Conservation (phyloP, 495 filamentous ascomycete species). For the Neurospora sp. region DNA sequence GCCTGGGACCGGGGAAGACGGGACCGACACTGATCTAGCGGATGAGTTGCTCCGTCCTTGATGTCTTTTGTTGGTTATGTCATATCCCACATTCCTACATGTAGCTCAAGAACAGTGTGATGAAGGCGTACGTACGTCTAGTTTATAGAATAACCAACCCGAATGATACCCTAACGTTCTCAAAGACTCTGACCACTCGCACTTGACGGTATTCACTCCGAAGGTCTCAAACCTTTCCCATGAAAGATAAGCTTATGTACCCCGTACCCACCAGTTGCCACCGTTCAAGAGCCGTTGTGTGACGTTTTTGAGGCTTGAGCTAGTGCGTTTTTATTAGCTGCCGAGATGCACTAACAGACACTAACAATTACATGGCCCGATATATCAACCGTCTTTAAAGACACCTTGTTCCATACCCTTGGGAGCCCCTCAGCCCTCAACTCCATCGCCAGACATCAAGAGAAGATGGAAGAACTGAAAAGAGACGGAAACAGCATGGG, state of each 20-base stretch:
- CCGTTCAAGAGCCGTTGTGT: neutral
- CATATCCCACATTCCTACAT: neutral
- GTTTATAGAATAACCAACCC: neutral
- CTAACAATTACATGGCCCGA: neutral
- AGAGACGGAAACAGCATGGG: neutral
- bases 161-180: neutral
- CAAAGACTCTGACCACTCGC: neutral
- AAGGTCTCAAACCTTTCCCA: neutral
- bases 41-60: neutral
- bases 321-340: neutral
- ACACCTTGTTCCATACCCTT: neutral
- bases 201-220: neutral
- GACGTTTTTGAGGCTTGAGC: neutral
- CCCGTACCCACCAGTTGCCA: neutral
- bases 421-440: neutral
- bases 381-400: neutral
- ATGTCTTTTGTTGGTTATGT: neutral
- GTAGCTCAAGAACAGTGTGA: neutral
- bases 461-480: neutral
- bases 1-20: slow-evolving; percentile 35
- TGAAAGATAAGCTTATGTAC: neutral
- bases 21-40: neutral
- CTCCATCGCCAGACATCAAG: neutral
- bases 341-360: neutral
- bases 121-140: neutral